Percentiles rank a stretch among this genome's conserved stretches.
Evolutionary conservation across 2,329 filamentous ascomycete species (phyloP).

Genomic region (Hypoxylon rubiginosum): DNA sequence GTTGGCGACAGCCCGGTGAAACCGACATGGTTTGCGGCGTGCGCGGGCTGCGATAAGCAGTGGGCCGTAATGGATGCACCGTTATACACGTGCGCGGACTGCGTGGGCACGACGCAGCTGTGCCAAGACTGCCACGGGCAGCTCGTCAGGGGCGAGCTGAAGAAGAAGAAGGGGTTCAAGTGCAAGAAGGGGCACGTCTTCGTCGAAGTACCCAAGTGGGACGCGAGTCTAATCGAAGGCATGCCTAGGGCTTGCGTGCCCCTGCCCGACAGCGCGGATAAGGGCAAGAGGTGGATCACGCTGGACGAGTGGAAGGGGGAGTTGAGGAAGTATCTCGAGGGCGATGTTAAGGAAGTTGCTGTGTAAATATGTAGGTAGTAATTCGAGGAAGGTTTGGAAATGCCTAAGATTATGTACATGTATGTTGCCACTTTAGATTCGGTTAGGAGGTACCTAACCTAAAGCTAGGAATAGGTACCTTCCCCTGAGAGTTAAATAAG

Average conservation of each 20-base stretch:
- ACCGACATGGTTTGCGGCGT: conserved; percentile 43
- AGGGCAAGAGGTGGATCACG: conserved; percentile 45
- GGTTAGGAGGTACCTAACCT: too few species aligned
- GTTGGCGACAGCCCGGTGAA: conserved; percentile 34
- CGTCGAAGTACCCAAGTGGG: conserved; percentile 45
- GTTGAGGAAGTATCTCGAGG: conserved; percentile 44
- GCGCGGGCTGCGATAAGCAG: conserved; percentile 46
- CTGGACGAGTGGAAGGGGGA: conserved; percentile 48
- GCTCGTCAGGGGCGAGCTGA: conserved; percentile 39
- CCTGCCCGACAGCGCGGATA: conserved; percentile 37
- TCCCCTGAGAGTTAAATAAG: too few species aligned
- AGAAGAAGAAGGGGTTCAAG: conserved; percentile 35
- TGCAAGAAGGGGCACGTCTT: conserved; percentile 47
- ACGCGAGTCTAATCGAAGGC: conserved; percentile 36
- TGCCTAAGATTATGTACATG: too few species aligned
- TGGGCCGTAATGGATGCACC: conserved; percentile 46
- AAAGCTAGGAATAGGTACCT: too few species aligned
- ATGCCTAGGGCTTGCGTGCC: conserved; percentile 46
- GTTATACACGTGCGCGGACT: conserved; percentile 49
- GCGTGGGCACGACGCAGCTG: conserved; percentile 43
- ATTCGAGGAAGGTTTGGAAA: too few species aligned
- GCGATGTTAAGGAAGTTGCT: conserved; percentile 3
- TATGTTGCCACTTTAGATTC: too few species aligned
- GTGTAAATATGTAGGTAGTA: not conserved
- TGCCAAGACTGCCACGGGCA: conserved; percentile 42